phyloP scores from a whole-genome alignment of 2,329 filamentous ascomycete species.

The Neonectria punicea region DNA sequence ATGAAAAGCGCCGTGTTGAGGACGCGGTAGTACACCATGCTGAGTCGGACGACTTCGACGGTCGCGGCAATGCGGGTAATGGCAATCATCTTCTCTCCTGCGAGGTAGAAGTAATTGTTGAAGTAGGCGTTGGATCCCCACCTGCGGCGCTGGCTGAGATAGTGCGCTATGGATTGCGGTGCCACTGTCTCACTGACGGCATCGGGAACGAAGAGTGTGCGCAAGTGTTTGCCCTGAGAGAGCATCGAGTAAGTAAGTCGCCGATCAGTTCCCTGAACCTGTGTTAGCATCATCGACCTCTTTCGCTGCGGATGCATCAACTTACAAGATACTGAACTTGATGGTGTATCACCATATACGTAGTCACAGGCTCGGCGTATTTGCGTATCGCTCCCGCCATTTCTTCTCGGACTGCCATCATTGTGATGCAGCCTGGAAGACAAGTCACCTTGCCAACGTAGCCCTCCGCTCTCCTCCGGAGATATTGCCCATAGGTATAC shows the following conservation, averaged over 20 bases:
- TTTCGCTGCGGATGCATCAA: neutral
- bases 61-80: constrained; percentile 45
- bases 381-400: constrained; percentile 37
- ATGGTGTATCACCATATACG: constrained; percentile 32
- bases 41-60: constrained; percentile 46
- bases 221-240: constrained; percentile 33
- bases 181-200: constrained; percentile 49
- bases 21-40: constrained; percentile 49
- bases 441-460: constrained; percentile 35
- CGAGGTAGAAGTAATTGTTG: constrained; percentile 49
- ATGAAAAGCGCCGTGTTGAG: constrained; percentile 47
- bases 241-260: constrained; percentile 38
- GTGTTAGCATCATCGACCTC: neutral
- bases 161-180: constrained; percentile 47
- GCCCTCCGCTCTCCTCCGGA: constrained; percentile 32
- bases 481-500: constrained; percentile 38
- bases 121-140: constrained; percentile 51
- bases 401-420: constrained; percentile 35
- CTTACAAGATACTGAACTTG: constrained; percentile 39
- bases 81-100: constrained; percentile 52
- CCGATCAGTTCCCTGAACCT: constrained; percentile 31
- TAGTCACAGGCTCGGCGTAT: constrained; percentile 34
- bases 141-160: constrained; percentile 47
- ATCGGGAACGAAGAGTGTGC: constrained; percentile 46
- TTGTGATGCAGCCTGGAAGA: constrained; percentile 36